A percentile compares a stretch with the other conserved stretches of the same genome.
Evolutionary conservation across 148 eudicot genomes (phyloP).

Genomic region (Arbutus unedo): DNA sequence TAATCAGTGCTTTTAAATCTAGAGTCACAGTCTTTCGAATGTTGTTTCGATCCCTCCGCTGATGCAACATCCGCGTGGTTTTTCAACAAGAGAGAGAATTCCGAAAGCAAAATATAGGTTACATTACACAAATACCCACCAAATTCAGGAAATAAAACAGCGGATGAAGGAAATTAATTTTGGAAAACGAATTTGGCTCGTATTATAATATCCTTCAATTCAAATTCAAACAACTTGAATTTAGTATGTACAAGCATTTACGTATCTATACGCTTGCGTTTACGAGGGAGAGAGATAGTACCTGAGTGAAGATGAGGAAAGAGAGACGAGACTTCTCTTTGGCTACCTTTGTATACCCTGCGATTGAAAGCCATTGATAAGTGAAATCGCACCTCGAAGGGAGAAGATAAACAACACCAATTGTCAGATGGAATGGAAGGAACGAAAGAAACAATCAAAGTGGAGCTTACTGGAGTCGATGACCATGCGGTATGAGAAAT

Average conservation of each 20-base stretch:
- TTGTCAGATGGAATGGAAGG: neutral
- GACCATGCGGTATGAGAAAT: constrained; percentile 89
- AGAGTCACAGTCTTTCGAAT: too few species aligned
- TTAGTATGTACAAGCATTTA: neutral
- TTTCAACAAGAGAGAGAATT: neutral
- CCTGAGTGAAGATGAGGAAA: constrained; percentile 48
- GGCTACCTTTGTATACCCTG: constrained; percentile 79
- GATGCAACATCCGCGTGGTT: neutral
- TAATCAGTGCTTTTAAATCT: too few species aligned
- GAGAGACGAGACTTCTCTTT: constrained; percentile 57
- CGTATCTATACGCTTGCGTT: neutral
- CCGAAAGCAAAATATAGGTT: neutral
- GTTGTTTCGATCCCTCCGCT: too few species aligned
- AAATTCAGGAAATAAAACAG: too few species aligned
- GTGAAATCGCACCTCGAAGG: neutral
- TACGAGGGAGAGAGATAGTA: constrained; percentile 12
- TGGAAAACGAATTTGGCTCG: neutral
- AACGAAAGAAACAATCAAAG: neutral
- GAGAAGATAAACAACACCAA: neutral
- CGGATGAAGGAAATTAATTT: neutral
- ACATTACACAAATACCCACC: too few species aligned
- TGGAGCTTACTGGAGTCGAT: constrained; percentile 60
- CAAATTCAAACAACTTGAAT: neutral
- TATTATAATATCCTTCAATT: neutral
- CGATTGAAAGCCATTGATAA: neutral